Evolutionary conservation across 2,329 filamentous ascomycete species (phyloP), one percentile per base, ranked within the genome.

Genomic region (Pseudonectria buxi): DNA sequence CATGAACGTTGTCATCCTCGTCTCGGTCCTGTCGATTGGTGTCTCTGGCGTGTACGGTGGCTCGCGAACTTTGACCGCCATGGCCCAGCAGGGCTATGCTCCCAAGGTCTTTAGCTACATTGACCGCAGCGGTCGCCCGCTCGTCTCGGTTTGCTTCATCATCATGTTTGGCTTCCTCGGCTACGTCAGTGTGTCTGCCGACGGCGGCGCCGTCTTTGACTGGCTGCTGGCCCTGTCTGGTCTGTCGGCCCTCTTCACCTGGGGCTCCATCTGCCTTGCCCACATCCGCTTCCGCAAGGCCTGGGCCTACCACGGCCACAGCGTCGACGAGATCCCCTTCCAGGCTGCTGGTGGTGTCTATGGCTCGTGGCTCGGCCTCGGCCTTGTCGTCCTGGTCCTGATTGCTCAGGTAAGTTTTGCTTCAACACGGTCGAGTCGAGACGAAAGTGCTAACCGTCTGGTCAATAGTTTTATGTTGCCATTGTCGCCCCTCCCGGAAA

Each of bases 271-370:
- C 48, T 83, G 78, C 49, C 60, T 81, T 3, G 69, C 77, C 3
- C 81, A 85, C 49, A 82, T 85, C 51, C 77, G 81, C 14, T 83
- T 84, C 68, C 76, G 81, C 25, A 51, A 58, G 3, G 81, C 78
- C 0, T 85, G 80, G 81, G 65, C 62, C 16, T 57, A 67, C 18
- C 69, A 79, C 27, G 75, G 78, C n/a, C 76, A 78, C 55, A 72
- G 68, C 3, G 56, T 81, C 2, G 73, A 80, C 28, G 81, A 86
- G 57, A 73, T 87, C 11, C 76, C 81, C 0, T 86, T 82, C 63
- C 58, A 67, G 33, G 76, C 78, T 3, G 62, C 75, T 27, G 67
- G 69, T 25, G 83, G 82, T 26, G 65, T 83, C 4, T 64, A 61
- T 7, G 82, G 82, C 13, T 84, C 78, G 1, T 85, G 69, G 61